Percentiles rank a stretch among this genome's conserved stretches.
Conservation (phyloP, 2,329 filamentous ascomycete genomes). For the Blastomyces gilchristii region DNA sequence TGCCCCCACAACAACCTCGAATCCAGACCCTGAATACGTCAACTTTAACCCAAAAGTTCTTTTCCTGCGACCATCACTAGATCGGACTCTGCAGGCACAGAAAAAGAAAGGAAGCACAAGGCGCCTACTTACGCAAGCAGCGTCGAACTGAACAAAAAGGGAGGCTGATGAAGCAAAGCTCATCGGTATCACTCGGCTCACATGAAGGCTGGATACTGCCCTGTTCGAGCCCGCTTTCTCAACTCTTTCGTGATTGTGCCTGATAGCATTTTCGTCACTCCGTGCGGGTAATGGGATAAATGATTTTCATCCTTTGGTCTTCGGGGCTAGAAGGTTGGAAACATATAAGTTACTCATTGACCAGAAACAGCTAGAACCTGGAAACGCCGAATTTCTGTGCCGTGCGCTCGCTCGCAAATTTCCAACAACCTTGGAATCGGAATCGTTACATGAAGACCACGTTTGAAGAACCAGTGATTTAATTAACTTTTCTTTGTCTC, state of each 20-base stretch:
- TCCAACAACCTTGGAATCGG: not conserved
- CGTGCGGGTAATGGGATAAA: not conserved
- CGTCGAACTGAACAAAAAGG: not conserved
- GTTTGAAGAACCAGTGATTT: not conserved
- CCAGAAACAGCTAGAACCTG: not conserved
- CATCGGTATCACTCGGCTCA: not conserved
- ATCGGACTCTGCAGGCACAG: not conserved
- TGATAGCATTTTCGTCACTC: constrained; percentile 1
- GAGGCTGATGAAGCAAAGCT: not conserved
- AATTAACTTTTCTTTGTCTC: not conserved
- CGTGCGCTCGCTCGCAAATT: not conserved
- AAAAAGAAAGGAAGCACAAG: not conserved
- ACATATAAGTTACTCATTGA: not conserved
- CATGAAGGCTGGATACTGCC: not conserved
- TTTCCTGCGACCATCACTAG: not conserved
- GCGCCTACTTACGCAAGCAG: not conserved
- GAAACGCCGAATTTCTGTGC: not conserved
- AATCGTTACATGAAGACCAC: not conserved
- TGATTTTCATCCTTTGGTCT: not conserved
- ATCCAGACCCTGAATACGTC: constrained; percentile 5
- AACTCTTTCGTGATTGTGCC: not conserved
- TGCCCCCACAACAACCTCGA: not conserved
- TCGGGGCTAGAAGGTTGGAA: not conserved
- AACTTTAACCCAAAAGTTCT: not conserved
- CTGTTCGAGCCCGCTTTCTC: not conserved